Conservation (phyloP, 495 filamentous ascomycete species). For the Talaromyces borbonicus region DNA sequence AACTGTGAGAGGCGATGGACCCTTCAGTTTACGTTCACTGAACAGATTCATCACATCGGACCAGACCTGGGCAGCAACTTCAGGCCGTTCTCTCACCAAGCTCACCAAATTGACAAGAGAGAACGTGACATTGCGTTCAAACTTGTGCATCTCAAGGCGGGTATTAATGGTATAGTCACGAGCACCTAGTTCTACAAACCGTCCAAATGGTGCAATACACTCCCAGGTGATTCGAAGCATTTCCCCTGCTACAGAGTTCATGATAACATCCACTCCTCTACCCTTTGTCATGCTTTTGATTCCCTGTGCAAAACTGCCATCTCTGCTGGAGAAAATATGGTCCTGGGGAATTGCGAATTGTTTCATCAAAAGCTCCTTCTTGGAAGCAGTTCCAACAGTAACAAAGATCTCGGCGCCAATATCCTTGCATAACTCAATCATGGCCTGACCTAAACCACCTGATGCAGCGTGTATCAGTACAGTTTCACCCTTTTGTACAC, state of each 20-base stretch:
- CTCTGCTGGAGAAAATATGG: constrained; percentile 40
- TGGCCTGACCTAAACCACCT: constrained; percentile 29
- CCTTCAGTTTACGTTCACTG: neutral
- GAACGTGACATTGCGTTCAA: constrained; percentile 1
- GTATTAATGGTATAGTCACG: neutral
- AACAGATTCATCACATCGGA: neutral
- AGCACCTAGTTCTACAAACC: constrained; percentile 36
- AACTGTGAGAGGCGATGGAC: neutral
- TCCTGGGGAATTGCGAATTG: constrained; percentile 27
- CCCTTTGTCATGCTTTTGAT: constrained; percentile 40
- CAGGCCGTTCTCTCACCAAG: neutral
- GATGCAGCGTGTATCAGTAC: constrained; percentile 47
- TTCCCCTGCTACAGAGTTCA: constrained; percentile 41
- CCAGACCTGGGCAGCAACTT: neutral
- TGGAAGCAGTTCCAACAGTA: constrained; percentile 34
- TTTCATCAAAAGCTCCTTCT: constrained; percentile 25
- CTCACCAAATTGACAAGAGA: neutral
- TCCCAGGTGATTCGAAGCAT: constrained; percentile 31
- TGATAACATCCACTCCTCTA: constrained; percentile 45
- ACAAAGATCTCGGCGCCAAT: constrained; percentile 17
- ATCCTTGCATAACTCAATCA: constrained; percentile 17
- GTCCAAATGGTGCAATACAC: constrained; percentile 39
- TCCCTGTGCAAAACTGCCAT: constrained; percentile 34
- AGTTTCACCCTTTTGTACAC: constrained; percentile 30
- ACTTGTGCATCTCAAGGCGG: neutral